Evolutionary conservation across 2,329 filamentous ascomycete genomes (phyloP), one percentile per base, ranked within the genome.

Genomic region (Ophiocordyceps camponoti-rufipedis): DNA sequence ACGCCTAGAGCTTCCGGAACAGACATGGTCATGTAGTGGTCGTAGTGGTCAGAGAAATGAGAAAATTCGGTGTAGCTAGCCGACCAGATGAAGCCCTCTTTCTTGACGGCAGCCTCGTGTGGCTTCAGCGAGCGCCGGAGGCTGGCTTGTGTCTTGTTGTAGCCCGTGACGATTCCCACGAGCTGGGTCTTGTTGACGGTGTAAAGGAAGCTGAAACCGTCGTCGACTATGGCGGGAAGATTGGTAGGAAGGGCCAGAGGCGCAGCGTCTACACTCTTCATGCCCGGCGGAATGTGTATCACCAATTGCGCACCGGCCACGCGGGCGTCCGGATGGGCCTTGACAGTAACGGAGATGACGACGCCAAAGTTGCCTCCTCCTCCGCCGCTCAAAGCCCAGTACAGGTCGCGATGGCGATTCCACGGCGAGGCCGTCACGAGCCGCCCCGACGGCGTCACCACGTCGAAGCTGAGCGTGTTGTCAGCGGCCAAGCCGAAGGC

Each of bases 381-480:
- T 0, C 77, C 75, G 4, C 76, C 75, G 40, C 64, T 64, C 1
- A 80, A 57, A 1, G 77, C 78, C 77, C 76, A 82, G 60, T 75
- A 79, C 7, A 80, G 62, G 46, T 80, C 75, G 14, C 65, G 48
- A 18, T 38, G 35, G 1, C 58, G 45, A 40, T 48, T 40, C 4
- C 46, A 48, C 3, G 58, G 63, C 9, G 62, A 67, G 3, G 72
- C 73, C 2, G 56, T 67, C 3, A 77, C 48, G 29, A 68, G 52
- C n/a, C 61, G 48, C 0, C 75, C 74, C 28, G 56, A 54, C 0
- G 65, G 69, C 8, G 68, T 71, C 18, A 80, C 65, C 1, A 78
- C 70, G 47, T 75, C 65, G 48, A 62, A 72, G 45, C 69, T 62
- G 1, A 80, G 61, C 0, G 69, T 65, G 45, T 80, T 70, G 53